Percentiles rank a stretch among this genome's conserved stretches.
Conservation (phyloP, 2,329 filamentous ascomycete genomes). For the Chrysoporthe cubensis region DNA sequence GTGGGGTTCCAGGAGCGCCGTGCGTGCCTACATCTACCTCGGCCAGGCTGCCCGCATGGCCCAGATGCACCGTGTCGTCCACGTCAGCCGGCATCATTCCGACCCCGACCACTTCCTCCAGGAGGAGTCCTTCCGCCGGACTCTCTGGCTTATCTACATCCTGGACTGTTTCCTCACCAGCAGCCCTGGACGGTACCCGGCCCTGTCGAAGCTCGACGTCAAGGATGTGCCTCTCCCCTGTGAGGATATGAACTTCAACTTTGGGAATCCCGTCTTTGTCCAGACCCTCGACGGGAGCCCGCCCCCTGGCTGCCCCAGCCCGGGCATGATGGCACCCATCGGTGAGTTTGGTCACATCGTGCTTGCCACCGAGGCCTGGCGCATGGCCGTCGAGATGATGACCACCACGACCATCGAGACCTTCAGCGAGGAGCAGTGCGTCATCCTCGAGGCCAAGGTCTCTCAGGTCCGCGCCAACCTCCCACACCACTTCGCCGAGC, state of each 20-base stretch:
- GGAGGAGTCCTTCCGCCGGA: constrained; percentile 64
- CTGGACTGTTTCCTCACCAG: constrained; percentile 66
- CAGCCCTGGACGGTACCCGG: constrained; percentile 62
- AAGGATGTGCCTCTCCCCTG: constrained; percentile 61
- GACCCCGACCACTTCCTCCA: constrained; percentile 64
- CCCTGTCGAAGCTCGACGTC: constrained; percentile 58
- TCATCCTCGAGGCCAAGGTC: constrained; percentile 56
- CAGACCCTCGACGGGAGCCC: constrained; percentile 54
- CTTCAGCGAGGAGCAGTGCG: constrained; percentile 59
- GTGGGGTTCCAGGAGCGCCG: constrained; percentile 64
- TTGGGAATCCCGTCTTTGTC: constrained; percentile 62
- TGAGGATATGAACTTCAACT: constrained; percentile 65
- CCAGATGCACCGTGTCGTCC: constrained; percentile 66
- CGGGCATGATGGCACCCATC: constrained; percentile 51
- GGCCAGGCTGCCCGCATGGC: constrained; percentile 67
- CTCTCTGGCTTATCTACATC: constrained; percentile 66
- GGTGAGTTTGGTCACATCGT: constrained; percentile 67
- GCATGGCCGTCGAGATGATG: constrained; percentile 65
- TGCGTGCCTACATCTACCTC: constrained; percentile 66
- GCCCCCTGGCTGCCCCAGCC: constrained; percentile 44
- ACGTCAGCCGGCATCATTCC: constrained; percentile 53
- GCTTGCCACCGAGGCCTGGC: constrained; percentile 63
- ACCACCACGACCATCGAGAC: constrained; percentile 55
- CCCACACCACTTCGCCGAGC: constrained; percentile 64
- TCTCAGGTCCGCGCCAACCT: constrained; percentile 58